Base-by-base conservation (phyloP, 305 asterid genomes). In the Rubia tinctorum region DNA sequence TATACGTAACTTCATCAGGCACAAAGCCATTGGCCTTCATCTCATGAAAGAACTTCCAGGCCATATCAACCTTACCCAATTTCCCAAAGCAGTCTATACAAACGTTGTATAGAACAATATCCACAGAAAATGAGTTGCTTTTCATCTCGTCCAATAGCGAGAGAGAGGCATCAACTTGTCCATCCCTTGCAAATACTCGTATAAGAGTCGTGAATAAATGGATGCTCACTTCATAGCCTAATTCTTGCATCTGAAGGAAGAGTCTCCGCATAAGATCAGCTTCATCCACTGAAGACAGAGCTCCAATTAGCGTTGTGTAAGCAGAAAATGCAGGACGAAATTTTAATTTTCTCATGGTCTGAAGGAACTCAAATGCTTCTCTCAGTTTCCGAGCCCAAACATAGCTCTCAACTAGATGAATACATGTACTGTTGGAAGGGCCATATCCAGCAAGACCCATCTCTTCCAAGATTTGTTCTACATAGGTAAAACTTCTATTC, bases 41-140 rank as follows among this genome's bases (percentile, higher is more conserved):
- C 83, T 94, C 98, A 66, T 94, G 97, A 78, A 94, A 94, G 87
- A 94, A 94, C 73, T 94, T 94, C 98, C 98, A 94, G 47, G 99
- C 96, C 90, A 94, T 92, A 75, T 94, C 98, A 18, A 94, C 91
- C 77, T 94, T 91, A 60, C 98, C 97, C 63, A 82, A 89, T 83
- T 90, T 91, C 64, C 98, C 98, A 77, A 93, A 93, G 81, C 91
- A 90, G 75, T 93, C 89, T 0, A 91, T 92, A 71, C 99, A 94
- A 59, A 94, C 99, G 12, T 94, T 92, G 66, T 90, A 94, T 27
- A 92, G 96, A 82, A 94, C 99, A 63, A 92, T 89, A 61, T 91
- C 98, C 0, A 91, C 97, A 68, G 85, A 83, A 66, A 83, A 83
- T 20, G 95, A 87, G 74, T 84, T 86, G 82, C 96, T 87, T 86